phyloP scores from a whole-genome alignment of 176 grass and related monocot genomes.

The Tillandsia leiboldiana region DNA sequence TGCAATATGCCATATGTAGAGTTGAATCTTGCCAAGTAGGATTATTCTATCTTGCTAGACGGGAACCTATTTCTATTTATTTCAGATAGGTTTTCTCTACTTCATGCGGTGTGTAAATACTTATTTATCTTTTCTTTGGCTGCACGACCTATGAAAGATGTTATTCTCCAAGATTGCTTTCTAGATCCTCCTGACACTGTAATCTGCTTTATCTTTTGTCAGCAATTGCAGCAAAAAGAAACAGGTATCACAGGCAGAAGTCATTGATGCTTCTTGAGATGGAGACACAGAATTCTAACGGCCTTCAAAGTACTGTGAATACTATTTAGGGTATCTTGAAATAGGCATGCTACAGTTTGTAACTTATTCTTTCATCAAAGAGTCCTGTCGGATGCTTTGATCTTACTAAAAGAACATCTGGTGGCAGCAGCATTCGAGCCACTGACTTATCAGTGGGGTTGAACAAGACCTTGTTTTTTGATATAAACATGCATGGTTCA shows the following conservation, averaged over 20 bases:
- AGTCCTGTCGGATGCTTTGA: background rate
- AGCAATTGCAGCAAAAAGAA: conserved; percentile 85
- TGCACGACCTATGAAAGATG: background rate
- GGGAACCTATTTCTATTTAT: no score
- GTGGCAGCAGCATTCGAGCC: background rate
- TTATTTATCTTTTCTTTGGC: no score
- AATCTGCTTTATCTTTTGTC: conserved; percentile 15
- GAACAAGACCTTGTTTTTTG: background rate
- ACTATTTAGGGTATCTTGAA: conserved; percentile 17
- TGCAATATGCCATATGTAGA: background rate
- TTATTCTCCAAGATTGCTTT: background rate
- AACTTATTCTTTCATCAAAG: conserved; percentile 2
- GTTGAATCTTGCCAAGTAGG: background rate
- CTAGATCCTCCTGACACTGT: background rate
- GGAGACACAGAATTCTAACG: conserved; percentile 57
- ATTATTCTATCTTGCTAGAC: no score
- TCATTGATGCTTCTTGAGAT: conserved; percentile 92
- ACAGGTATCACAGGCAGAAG: conserved; percentile 90
- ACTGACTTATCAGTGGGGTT: background rate
- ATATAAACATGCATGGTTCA: no score
- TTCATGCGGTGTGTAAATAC: no score
- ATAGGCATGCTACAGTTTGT: background rate
- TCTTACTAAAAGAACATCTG: background rate
- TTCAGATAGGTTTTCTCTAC: no score
- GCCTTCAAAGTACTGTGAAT: conserved; percentile 42